Conservation (phyloP, 1,284 basidiomycete species). For the Cerrena zonata region DNA sequence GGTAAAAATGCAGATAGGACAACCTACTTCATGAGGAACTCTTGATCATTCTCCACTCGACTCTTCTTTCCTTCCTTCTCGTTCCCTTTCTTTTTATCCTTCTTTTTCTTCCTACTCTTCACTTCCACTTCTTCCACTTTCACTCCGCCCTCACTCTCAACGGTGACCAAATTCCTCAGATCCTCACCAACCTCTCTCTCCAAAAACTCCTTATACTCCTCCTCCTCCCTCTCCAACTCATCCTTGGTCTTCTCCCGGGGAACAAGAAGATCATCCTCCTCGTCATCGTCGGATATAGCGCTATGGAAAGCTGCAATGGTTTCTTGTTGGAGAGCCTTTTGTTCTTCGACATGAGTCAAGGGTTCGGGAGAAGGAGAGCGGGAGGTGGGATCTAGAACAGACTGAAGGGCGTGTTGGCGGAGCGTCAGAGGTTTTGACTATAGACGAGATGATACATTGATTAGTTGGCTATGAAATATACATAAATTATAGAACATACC, state of each 20-base stretch:
- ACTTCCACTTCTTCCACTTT: constrained; percentile 21
- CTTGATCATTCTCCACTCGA: constrained; percentile 65
- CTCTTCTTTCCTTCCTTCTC: constrained; percentile 32
- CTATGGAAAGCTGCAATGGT: constrained; percentile 78
- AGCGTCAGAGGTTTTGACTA: constrained; percentile 59
- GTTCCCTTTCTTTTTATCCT: constrained; percentile 29
- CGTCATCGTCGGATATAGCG: constrained; percentile 39
- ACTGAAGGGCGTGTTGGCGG: constrained; percentile 53
- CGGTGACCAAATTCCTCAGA: constrained; percentile 51
- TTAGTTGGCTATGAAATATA: constrained; percentile 1
- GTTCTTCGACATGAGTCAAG: constrained; percentile 77
- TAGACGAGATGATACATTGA: not conserved
- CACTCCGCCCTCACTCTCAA: constrained; percentile 30
- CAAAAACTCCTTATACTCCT: constrained; percentile 78
- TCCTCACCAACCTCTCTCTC: constrained; percentile 79
- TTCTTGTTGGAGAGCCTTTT: constrained; percentile 70
- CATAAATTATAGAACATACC: constrained; percentile 37
- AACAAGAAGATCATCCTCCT: constrained; percentile 61
- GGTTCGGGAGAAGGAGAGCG: constrained; percentile 51
- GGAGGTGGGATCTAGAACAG: constrained; percentile 44
- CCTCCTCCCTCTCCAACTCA: constrained; percentile 68
- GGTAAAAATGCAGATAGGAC: not conserved
- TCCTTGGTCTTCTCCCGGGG: constrained; percentile 74
- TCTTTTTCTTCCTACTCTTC: constrained; percentile 26
- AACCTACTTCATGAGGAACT: constrained; percentile 82